Evolutionary conservation across 805 yeast genomes (phyloP).

Genomic region (Barnettozyma sucrosica): DNA sequence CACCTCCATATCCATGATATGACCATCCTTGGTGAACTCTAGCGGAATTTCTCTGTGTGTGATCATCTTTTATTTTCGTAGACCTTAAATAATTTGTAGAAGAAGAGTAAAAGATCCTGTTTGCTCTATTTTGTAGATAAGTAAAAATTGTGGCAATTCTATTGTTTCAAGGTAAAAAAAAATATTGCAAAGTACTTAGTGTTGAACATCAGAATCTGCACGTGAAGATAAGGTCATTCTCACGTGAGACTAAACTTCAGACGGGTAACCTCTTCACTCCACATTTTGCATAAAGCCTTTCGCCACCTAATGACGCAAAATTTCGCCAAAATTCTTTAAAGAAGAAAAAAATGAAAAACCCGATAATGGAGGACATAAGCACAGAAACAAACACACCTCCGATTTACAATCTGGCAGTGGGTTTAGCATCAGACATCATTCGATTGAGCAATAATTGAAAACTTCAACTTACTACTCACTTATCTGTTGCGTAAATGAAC

Average conservation of each 20-base stretch:
- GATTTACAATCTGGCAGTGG: background rate
- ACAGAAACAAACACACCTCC: background rate
- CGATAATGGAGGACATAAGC: background rate
- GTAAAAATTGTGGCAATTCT: background rate
- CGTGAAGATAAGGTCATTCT: background rate
- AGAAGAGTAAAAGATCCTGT: background rate
- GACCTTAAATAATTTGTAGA: too few relatives aligned
- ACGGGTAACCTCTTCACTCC: background rate
- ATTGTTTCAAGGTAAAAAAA: too few relatives aligned
- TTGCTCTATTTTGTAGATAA: background rate
- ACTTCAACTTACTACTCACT: background rate
- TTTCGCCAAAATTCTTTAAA: background rate
- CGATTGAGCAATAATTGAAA: background rate
- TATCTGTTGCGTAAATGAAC: slow-evolving; percentile 7
- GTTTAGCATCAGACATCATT: background rate
- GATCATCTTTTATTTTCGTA: background rate
- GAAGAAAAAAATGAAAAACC: background rate
- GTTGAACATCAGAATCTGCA: too few relatives aligned
- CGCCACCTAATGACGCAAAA: background rate
- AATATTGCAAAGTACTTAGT: too few relatives aligned
- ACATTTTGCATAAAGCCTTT: background rate
- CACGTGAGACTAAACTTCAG: background rate
- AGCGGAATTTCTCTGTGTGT: background rate
- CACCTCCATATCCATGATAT: background rate
- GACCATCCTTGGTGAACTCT: background rate